phyloP scores from a whole-genome alignment of 2,329 filamentous ascomycete genomes.

The Anthostomella pinea region DNA sequence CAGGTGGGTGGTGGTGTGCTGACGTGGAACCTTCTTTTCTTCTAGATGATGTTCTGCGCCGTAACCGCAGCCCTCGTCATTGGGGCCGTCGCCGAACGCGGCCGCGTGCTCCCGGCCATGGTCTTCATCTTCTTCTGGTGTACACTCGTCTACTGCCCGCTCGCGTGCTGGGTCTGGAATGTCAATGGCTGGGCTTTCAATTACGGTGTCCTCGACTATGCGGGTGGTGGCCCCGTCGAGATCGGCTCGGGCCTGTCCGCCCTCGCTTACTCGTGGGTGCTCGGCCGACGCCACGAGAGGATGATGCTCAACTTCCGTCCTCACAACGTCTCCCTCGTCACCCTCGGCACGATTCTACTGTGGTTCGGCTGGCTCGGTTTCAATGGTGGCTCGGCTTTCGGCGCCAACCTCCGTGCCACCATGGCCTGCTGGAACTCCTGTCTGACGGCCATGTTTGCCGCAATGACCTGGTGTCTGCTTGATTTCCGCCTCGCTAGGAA shows the following conservation, averaged over 20 bases:
- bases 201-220: slow-evolving; percentile 93
- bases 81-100: slow-evolving; percentile 90
- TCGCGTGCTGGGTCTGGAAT: slow-evolving; percentile 97
- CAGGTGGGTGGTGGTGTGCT: slow-evolving; percentile 3
- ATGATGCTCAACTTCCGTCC: slow-evolving; percentile 99
- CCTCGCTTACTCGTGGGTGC: slow-evolving; percentile 91
- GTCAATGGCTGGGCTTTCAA: slow-evolving; percentile 87
- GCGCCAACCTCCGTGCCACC: slow-evolving; percentile 87
- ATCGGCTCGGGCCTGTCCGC: slow-evolving; percentile 92
- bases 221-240: slow-evolving; percentile 94
- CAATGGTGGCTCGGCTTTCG: slow-evolving; percentile 94
- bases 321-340: slow-evolving; percentile 97
- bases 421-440: slow-evolving; percentile 99
- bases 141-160: slow-evolving; percentile 93
- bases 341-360: slow-evolving; percentile 89
- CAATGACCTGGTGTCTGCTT: slow-evolving; percentile 90
- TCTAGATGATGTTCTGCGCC: slow-evolving; percentile 92
- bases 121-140: slow-evolving; percentile 96
- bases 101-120: slow-evolving; percentile 88
- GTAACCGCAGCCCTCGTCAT: slow-evolving; percentile 90
- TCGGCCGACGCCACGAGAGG: slow-evolving; percentile 94
- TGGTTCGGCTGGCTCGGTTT: slow-evolving; percentile 99
- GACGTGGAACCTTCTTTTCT: slow-evolving; percentile 3
- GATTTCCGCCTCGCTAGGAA: slow-evolving; percentile 93
- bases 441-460: slow-evolving; percentile 85